Base-by-base conservation (phyloP, 2,329 filamentous ascomycete genomes). In the Ceratocystis smalleyi region DNA sequence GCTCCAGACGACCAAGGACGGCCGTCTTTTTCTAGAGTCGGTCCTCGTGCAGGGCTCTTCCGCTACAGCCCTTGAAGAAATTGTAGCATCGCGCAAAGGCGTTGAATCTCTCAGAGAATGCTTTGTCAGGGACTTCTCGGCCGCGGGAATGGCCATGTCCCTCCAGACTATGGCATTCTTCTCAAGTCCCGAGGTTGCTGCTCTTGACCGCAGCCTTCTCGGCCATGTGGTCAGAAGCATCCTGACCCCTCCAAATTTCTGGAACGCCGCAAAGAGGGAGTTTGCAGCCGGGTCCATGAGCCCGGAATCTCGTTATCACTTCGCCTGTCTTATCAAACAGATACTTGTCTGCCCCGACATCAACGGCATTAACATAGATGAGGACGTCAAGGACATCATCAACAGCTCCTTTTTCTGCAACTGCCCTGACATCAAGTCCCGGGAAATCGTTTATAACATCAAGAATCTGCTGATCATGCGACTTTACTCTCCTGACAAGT, bases 1-100 rank as follows among this genome's bases (percentile, higher is more conserved):
- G n/a, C n/a, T 40, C 15, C 5, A 19, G 17, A 19, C 45, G n/a
- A 10, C 1, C 15, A 47, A 19, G 8, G 45, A 47, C 17, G 4
- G 6, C 8, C 45, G 8, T n/a, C 45, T 47, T 10, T 64, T 64
- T n/a, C 19, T 64, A 5, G 63, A 64, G 22, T 57, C 63, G 19
- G 54, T 64, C 5, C 43, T 60, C 1, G 43, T 43, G 3, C n/a
- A 54, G 12, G 3, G 17, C 10, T 5, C 57, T 17, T 27, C 63
- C 5, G 43, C 27, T 22, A 40, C n/a, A 17, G 57, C 55, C 19
- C n/a, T 64, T 3, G 30, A 61, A 40, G 27, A 24, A 5, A 27
- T 64, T 12, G 15, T 64, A 10, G 45, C 17, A n/a, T n/a, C 40
- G 6, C 7, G 5, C 3, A 8, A 30, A 10, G 63, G 63, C 4